Evolutionary conservation across 2,329 filamentous ascomycete genomes (phyloP), one percentile per base, ranked within the genome.

Genomic region (Aspergillus neotritici): DNA sequence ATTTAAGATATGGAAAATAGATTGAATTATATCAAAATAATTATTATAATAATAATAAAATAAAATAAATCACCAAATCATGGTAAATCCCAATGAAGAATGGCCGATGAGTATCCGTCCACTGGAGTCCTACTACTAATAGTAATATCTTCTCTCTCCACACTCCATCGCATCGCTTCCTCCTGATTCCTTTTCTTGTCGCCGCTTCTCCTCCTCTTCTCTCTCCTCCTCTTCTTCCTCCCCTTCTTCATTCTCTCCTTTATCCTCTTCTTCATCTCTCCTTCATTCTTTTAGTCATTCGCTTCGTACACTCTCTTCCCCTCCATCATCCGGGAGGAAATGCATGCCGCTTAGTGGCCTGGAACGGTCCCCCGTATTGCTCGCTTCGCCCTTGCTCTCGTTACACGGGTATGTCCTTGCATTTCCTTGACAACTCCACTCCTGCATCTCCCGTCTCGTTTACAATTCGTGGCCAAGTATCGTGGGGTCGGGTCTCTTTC

Each of bases 321-420:
- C 8, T 46, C 6, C 28, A 32, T 21, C 25, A 13, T 29, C 40
- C 14, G 5, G 21, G 34, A 37, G 35, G 34, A 37, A 31, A 46
- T 42, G 39, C 34, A 33, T 36, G 32, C 28, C 17, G 29, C 25
- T 31, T 34, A 17, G 28, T 36, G n/a, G 28, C 32, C 21, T 38
- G 50, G 47, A 49, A 40, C 34, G 12, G 34, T 34, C 34, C 29
- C 31, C 36, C 21, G 42, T 50, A 16, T 31, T 50, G 40, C 43
- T 45, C 41, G 48, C 40, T 46, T 47, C 41, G 7, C 21, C 21
- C 21, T 25, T 25, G 48, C 44, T 43, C 31, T 14, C 42, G 47
- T 52, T 47, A 48, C 47, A 50, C 47, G 37, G 49, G 51, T 53
- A 52, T 31, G 44, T 44, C 45, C 39, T 44, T 43, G 37, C 21